A percentile compares a stretch with the other conserved stretches of the same genome.
Conservation (phyloP, 1,139 yeast genomes). For the Taiozyma sp. region DNA sequence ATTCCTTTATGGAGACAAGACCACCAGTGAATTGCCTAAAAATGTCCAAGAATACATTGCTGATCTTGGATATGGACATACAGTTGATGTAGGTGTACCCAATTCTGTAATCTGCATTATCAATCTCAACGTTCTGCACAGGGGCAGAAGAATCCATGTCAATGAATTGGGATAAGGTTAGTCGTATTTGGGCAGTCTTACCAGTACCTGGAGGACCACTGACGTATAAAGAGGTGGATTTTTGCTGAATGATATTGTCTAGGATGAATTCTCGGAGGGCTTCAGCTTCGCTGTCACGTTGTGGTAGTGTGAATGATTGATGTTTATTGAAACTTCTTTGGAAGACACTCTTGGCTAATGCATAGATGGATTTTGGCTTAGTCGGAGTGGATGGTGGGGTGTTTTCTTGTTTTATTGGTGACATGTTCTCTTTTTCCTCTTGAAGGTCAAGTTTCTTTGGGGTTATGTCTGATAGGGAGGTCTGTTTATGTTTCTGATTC, state of each 20-base stretch:
- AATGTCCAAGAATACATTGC: conserved; percentile 53
- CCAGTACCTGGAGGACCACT: conserved; percentile 99
- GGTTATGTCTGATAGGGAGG: background rate
- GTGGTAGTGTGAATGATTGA: conserved; percentile 20
- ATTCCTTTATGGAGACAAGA: conserved; percentile 16
- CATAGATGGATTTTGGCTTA: conserved; percentile 25
- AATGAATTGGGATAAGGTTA: conserved; percentile 18
- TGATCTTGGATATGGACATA: conserved; percentile 63
- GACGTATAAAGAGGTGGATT: conserved; percentile 71
- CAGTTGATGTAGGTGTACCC: conserved; percentile 57
- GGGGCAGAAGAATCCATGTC: conserved; percentile 14
- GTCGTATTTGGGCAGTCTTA: conserved; percentile 78
- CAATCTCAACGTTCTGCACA: conserved; percentile 16
- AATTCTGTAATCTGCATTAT: conserved; percentile 13
- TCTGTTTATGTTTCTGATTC: background rate
- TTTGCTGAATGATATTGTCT: conserved; percentile 33
- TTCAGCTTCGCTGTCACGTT: conserved; percentile 56
- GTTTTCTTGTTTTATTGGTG: background rate
- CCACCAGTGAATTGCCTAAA: conserved; percentile 32
- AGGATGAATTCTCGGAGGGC: conserved; percentile 44
- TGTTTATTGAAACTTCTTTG: conserved; percentile 44
- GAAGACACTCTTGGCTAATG: conserved; percentile 53
- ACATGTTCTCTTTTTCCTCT: conserved; percentile 8
- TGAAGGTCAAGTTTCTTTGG: background rate
- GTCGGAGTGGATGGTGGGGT: background rate